Evolutionary conservation across 1,284 basidiomycete species (phyloP).

Genomic region (Clitocybe nebularis): DNA sequence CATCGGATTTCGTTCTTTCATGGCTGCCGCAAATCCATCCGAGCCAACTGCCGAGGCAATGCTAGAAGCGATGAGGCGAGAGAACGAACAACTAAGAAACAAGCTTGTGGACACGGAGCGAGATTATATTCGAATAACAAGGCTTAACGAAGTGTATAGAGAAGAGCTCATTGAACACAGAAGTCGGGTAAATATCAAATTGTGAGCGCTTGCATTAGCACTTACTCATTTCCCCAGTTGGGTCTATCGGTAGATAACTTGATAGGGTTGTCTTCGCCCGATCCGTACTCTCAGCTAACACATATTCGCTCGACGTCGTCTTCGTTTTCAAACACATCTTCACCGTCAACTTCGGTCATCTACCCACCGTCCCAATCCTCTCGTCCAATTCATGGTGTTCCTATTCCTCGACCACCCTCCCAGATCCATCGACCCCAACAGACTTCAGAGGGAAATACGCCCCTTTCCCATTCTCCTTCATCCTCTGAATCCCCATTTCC

Average conservation of each 20-base stretch:
- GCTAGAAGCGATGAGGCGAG: conserved; percentile 67
- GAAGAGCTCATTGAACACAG: conserved; percentile 77
- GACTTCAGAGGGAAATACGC: conserved; percentile 40
- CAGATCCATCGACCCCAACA: conserved; percentile 51
- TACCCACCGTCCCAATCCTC: conserved; percentile 25
- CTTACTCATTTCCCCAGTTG: conserved; percentile 38
- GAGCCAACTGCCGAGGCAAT: conserved; percentile 59
- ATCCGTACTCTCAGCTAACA: conserved; percentile 65
- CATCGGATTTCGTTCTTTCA: conserved; percentile 25
- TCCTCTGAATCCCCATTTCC: conserved; percentile 56
- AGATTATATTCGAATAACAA: conserved; percentile 65
- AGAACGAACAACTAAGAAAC: conserved; percentile 69
- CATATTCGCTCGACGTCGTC: conserved; percentile 50
- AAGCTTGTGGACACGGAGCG: conserved; percentile 67
- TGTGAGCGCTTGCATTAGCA: neutral
- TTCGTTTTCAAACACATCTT: conserved; percentile 36
- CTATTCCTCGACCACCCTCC: conserved; percentile 66
- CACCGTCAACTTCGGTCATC: conserved; percentile 44
- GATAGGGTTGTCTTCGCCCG: conserved; percentile 59
- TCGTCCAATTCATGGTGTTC: conserved; percentile 45
- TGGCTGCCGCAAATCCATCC: conserved; percentile 30
- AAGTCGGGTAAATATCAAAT: conserved; percentile 53
- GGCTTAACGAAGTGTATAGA: conserved; percentile 76
- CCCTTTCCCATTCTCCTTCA: conserved; percentile 57
- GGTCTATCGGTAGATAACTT: conserved; percentile 72